A percentile compares a stretch with the other conserved stretches of the same genome.
Evolutionary conservation across 2,329 filamentous ascomycete species (phyloP).

Genomic region (Nothopassalora personata): DNA sequence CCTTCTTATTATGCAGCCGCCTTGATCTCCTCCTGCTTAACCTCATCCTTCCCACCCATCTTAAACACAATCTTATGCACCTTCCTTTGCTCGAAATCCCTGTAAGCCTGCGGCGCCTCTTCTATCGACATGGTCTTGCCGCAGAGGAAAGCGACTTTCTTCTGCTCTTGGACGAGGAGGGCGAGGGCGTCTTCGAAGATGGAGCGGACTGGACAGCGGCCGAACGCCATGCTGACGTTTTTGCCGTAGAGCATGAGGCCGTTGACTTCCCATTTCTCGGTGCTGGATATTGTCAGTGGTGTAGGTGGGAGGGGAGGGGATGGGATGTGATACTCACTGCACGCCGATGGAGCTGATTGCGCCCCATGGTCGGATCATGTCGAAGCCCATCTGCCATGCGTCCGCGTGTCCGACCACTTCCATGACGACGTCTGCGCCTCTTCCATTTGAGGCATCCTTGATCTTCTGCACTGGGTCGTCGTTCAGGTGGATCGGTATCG

Average conservation of each 20-base stretch:
- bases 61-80: constrained; percentile 51
- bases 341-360: constrained; percentile 46
- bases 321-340: constrained; percentile 28
- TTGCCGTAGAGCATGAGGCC: constrained; percentile 47
- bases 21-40: constrained; percentile 16
- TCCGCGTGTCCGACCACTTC: constrained; percentile 47
- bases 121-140: constrained; percentile 49
- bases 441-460: constrained; percentile 67
- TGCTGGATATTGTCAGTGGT: constrained; percentile 8
- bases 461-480: constrained; percentile 55
- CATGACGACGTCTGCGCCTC: constrained; percentile 80
- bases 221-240: constrained; percentile 48
- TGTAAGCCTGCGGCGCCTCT: constrained; percentile 48
- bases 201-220: constrained; percentile 46
- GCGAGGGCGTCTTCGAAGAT: constrained; percentile 46
- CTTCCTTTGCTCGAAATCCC: constrained; percentile 50
- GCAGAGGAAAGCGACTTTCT: constrained; percentile 49
- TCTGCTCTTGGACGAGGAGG: constrained; percentile 44
- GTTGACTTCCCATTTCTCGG: constrained; percentile 41
- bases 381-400: constrained; percentile 45
- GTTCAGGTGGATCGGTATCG: constrained; percentile 73
- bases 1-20: constrained; percentile 1
- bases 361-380: constrained; percentile 47
- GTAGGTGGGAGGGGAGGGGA: background rate
- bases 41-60: constrained; percentile 22